Conservation (phyloP, 1,284 basidiomycete species). For the Sutorius eximius region DNA sequence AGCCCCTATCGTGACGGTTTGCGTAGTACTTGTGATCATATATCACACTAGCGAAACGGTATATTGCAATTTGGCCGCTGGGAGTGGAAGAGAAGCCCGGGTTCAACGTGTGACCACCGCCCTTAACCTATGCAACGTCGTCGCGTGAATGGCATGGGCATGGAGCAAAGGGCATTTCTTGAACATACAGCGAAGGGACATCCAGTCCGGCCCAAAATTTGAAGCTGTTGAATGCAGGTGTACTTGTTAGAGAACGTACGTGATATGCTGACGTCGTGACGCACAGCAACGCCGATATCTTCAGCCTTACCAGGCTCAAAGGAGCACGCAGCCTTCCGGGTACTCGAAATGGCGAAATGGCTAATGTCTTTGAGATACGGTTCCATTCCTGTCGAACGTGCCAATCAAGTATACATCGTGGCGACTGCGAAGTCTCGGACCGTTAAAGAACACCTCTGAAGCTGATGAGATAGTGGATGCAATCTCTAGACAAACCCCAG, state of each 20-base stretch:
- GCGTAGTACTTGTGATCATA: slow-evolving; percentile 30
- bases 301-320: slow-evolving; percentile 53
- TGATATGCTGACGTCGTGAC: slow-evolving; percentile 10
- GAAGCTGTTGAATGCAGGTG: slow-evolving; percentile 34
- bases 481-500: slow-evolving; percentile 24
- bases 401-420: slow-evolving; percentile 1
- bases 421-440: slow-evolving; percentile 19
- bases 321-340: slow-evolving; percentile 44
- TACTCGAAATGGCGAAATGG: slow-evolving; percentile 50
- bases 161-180: neutral
- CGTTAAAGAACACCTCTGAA: slow-evolving; percentile 37
- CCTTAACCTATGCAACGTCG: slow-evolving; percentile 42
- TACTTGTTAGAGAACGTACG: neutral
- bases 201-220: slow-evolving; percentile 41
- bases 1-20: slow-evolving; percentile 42
- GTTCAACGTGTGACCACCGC: slow-evolving; percentile 47
- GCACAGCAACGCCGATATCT: slow-evolving; percentile 48
- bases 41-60: slow-evolving; percentile 16
- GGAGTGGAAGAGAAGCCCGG: slow-evolving; percentile 38
- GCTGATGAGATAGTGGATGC: slow-evolving; percentile 27
- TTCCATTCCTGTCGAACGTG: slow-evolving; percentile 14
- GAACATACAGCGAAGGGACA: slow-evolving; percentile 42
- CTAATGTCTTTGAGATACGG: slow-evolving; percentile 40
- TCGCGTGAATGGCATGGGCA: slow-evolving; percentile 4
- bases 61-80: slow-evolving; percentile 28